A percentile compares a stretch with the other conserved stretches of the same genome.
These are phyloP conservation scores for Petunia axillaris DNA, from an alignment of 257 asterid genomes.

Conservation along the genomic window DNA sequence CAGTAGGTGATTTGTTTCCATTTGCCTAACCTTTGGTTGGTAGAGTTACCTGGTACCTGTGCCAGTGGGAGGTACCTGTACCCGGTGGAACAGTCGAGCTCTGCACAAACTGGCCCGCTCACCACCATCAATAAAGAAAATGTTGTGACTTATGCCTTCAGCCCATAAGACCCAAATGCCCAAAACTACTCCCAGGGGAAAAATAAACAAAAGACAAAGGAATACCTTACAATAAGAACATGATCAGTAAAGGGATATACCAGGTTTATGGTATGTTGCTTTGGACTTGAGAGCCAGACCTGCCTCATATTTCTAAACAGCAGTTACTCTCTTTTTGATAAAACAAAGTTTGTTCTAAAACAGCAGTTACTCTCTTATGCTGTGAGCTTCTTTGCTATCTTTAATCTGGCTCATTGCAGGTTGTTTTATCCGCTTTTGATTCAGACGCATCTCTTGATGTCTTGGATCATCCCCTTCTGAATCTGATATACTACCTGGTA, in stretches of 20 bases:
- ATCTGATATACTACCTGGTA: constrained; percentile 84
- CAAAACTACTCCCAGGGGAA: not conserved
- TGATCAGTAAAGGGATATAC: not conserved
- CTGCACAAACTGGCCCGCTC: too few species aligned
- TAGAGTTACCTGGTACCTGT: too few species aligned
- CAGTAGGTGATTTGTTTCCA: too few species aligned
- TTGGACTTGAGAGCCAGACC: not conserved
- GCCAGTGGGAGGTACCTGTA: too few species aligned
- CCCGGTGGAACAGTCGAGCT: too few species aligned
- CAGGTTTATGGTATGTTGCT: not conserved
- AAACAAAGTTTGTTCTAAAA: too few species aligned
- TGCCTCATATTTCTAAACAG: not conserved
- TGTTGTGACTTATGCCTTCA: not conserved
- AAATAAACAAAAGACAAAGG: not conserved
- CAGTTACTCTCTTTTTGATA: not conserved
- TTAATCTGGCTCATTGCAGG: constrained; percentile 50
- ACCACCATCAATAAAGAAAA: too few species aligned
- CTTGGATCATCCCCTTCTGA: constrained; percentile 78
- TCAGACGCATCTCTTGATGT: constrained; percentile 77
- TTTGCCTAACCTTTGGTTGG: too few species aligned
- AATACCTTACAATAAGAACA: not conserved
- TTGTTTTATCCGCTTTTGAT: constrained; percentile 79
- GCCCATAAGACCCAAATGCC: not conserved
- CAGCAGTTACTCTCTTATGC: not conserved
- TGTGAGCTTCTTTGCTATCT: not conserved